Base-by-base conservation (phyloP, 352 stramenopile genomes). In the Plasmopara viticola region DNA sequence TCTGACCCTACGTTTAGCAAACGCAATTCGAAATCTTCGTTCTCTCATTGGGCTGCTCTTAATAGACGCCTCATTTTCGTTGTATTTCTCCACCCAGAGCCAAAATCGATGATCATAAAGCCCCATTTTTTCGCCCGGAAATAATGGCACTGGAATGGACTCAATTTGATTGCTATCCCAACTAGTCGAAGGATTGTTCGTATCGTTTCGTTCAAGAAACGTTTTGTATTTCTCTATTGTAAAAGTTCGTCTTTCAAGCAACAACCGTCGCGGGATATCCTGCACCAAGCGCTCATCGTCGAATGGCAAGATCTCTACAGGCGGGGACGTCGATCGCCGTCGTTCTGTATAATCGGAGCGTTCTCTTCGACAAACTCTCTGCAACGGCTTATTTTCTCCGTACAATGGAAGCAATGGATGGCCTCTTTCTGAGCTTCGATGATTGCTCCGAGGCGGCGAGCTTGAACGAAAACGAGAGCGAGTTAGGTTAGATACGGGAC, bases 61-160 rank as follows among this genome's bases (percentile, higher is more conserved):
- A 34, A 69, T 39, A 33, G 56, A 58, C 29, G 62, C 47, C 13
- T 69, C 65, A 13, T 46, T 56, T 41, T 65, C 56, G 8, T 53
- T 48, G 35, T 20, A 62, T 5, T 44, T 17, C 12, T 38, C 51
- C 20, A 62, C 44, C 61, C 61, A 69, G 9, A 30, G 52, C 61
- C 56, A 69, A 41, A 69, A 69, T 2, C 48, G 46, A 46, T 65
- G 56, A 14, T 62, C 56, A 39, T 59, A 69, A 38, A 65, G 41
- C 4, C 61, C 56, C 48, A 65, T 66, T 9, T 56, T 62, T 28
- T 69, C 56, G 8, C 56, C 51, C 44, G 47, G 48, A 47, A 43
- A 35, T 15, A 69, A 45, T 30, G 61, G 61, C 9, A 66, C 47
- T 37, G 61, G 61, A 33, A 69, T 69, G 12, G 25, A 39, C 17